Conservation (phyloP, 495 filamentous ascomycete species). For the Delitschia confertaspora region DNA sequence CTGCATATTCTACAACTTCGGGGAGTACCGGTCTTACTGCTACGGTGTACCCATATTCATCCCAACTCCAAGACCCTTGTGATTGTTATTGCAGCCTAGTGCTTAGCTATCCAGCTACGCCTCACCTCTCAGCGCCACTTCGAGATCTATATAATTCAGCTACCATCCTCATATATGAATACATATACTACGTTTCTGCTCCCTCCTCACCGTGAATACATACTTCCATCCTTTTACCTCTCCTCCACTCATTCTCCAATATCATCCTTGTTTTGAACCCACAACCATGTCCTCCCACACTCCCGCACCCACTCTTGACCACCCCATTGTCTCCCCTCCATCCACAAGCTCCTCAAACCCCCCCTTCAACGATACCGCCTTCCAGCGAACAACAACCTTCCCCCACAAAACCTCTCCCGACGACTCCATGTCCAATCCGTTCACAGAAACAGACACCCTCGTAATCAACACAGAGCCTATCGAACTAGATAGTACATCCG, state of each 20-base stretch:
- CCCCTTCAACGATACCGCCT: neutral
- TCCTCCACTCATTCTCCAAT: neutral
- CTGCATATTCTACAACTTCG: too few species aligned
- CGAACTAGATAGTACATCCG: slow-evolving; percentile 29
- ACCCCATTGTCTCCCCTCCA: slow-evolving; percentile 10
- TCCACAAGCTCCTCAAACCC: neutral
- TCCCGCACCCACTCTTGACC: neutral
- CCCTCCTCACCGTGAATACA: too few species aligned
- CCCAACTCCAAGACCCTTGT: too few species aligned
- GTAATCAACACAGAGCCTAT: slow-evolving; percentile 33
- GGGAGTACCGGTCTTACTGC: too few species aligned
- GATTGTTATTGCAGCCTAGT: too few species aligned
- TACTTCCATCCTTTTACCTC: too few species aligned
- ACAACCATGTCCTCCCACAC: neutral
- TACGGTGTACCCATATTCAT: too few species aligned
- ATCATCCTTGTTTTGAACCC: neutral
- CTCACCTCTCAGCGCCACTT: too few species aligned
- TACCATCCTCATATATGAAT: too few species aligned
- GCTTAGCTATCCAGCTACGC: too few species aligned
- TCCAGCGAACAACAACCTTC: slow-evolving; percentile 15
- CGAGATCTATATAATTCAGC: too few species aligned
- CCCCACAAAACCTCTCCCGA: slow-evolving; percentile 22
- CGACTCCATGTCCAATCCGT: slow-evolving; percentile 12
- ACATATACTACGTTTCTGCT: too few species aligned
- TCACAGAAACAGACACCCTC: slow-evolving; percentile 22